Evolutionary conservation across 164 flowering plant genomes (phyloP).

Genomic region (Tinospora cordifolia): DNA sequence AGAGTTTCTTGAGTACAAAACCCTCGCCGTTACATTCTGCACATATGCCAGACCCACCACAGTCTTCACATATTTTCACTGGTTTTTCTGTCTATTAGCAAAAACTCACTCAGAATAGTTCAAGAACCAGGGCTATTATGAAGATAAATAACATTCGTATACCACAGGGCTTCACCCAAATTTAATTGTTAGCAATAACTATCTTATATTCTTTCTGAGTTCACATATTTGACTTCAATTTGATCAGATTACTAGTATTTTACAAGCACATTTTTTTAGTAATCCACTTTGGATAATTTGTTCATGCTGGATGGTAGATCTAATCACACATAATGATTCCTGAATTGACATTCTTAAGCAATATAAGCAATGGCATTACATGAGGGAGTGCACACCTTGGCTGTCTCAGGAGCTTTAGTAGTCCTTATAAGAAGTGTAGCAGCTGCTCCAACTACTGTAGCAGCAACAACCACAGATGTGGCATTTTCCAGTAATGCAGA

Average conservation of each 20-base stretch:
- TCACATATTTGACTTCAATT: neutral
- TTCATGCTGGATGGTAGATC: neutral
- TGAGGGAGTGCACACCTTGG: slow-evolving; percentile 37
- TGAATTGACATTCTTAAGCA: neutral
- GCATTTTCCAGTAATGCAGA: slow-evolving; percentile 70
- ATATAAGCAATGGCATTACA: neutral
- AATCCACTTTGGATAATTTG: neutral
- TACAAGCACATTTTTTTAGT: too few species aligned
- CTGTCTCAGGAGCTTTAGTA: slow-evolving; percentile 37
- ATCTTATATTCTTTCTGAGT: too few species aligned
- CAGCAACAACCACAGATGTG: slow-evolving; percentile 66
- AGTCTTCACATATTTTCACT: slow-evolving; percentile 56
- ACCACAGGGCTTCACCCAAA: neutral
- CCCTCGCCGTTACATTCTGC: slow-evolving; percentile 95
- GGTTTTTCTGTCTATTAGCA: slow-evolving; percentile 37
- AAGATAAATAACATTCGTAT: neutral
- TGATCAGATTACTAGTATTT: neutral
- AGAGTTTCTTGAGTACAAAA: slow-evolving; percentile 64
- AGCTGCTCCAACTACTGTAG: slow-evolving; percentile 78
- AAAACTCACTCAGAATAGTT: slow-evolving; percentile 12
- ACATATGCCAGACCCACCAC: slow-evolving; percentile 89
- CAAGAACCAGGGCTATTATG: neutral
- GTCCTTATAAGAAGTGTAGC: slow-evolving; percentile 53
- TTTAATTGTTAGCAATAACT: neutral
- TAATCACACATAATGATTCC: neutral